Percentiles rank a stretch among this genome's conserved stretches.
Conservation (phyloP, 768 basidiomycete genomes). For the Collybia mongolica region DNA sequence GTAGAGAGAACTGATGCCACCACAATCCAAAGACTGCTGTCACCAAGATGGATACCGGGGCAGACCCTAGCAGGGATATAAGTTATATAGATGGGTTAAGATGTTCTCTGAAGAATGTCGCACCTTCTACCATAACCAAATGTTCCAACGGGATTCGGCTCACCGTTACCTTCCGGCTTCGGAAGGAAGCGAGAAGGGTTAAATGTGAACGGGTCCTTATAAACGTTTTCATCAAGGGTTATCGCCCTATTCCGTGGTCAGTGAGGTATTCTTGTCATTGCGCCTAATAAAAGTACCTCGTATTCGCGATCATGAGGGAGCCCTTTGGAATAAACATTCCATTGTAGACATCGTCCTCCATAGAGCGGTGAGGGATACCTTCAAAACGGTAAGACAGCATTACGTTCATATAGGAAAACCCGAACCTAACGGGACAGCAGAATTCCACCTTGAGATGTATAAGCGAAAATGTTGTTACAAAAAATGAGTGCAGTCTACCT, state of each 20-base stretch:
- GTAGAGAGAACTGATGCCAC: conserved; percentile 58
- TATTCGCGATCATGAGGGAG: conserved; percentile 37
- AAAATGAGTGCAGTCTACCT: conserved; percentile 6
- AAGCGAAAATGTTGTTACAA: not conserved
- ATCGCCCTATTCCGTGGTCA: conserved; percentile 35
- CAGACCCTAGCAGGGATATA: conserved; percentile 43
- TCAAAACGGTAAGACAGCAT: not conserved
- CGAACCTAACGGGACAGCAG: conserved; percentile 3
- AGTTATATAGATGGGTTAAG: not conserved
- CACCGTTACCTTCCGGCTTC: conserved; percentile 40
- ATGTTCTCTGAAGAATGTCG: conserved; percentile 3
- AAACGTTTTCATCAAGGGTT: conserved; percentile 49
- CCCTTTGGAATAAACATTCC: conserved; percentile 63
- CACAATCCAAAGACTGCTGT: conserved; percentile 61
- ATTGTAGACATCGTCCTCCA: conserved; percentile 63
- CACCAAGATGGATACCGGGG: conserved; percentile 62
- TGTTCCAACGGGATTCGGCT: conserved; percentile 24
- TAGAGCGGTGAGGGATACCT: conserved; percentile 66
- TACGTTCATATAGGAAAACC: not conserved
- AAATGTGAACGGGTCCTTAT: conserved; percentile 45
- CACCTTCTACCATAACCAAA: conserved; percentile 44
- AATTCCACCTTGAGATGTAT: conserved; percentile 6
- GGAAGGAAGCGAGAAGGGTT: conserved; percentile 52
- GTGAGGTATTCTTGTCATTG: not conserved
- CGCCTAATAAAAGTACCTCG: conserved; percentile 39